Percentiles rank a stretch among this genome's conserved stretches.
Conservation (phyloP, 176 grass and related monocot genomes). For the Oryza meridionalis region DNA sequence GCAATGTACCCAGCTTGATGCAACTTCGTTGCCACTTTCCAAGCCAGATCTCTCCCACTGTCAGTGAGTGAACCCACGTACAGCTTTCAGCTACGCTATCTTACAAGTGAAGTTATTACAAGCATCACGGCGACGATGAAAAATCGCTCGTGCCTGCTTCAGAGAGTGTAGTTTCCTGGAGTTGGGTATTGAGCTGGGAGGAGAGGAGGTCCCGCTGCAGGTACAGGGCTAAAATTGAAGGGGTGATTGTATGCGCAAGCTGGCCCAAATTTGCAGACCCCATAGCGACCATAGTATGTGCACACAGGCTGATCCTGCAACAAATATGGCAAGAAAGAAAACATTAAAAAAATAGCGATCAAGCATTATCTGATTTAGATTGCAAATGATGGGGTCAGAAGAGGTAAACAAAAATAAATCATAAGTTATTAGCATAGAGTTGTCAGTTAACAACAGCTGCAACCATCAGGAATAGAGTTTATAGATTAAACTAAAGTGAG, state of each 20-base stretch:
- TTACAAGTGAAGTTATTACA: constrained; percentile 60
- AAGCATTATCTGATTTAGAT: neutral
- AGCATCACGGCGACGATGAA: constrained; percentile 30
- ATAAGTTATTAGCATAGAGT: neutral
- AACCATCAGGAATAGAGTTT: neutral
- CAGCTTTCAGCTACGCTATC: constrained; percentile 45
- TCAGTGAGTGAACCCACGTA: constrained; percentile 10
- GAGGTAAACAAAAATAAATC: neutral
- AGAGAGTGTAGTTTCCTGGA: constrained; percentile 42
- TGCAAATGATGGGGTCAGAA: neutral
- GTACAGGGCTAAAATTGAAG: constrained; percentile 55
- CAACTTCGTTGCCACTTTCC: constrained; percentile 57
- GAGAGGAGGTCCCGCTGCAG: constrained; percentile 47
- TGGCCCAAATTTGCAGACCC: constrained; percentile 78
- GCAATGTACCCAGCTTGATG: constrained; percentile 41
- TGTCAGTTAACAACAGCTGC: neutral
- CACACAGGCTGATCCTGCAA: constrained; percentile 85
- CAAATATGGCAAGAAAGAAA: neutral
- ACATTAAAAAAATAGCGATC: neutral
- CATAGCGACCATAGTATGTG: constrained; percentile 66
- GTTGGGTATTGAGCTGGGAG: constrained; percentile 51
- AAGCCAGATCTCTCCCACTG: constrained; percentile 34
- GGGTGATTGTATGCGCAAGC: constrained; percentile 83
- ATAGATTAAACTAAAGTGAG: no score
- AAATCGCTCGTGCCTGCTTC: constrained; percentile 40